phyloP scores from a whole-genome alignment of 164 flowering plant species.

The Pachysandra terminalis region DNA sequence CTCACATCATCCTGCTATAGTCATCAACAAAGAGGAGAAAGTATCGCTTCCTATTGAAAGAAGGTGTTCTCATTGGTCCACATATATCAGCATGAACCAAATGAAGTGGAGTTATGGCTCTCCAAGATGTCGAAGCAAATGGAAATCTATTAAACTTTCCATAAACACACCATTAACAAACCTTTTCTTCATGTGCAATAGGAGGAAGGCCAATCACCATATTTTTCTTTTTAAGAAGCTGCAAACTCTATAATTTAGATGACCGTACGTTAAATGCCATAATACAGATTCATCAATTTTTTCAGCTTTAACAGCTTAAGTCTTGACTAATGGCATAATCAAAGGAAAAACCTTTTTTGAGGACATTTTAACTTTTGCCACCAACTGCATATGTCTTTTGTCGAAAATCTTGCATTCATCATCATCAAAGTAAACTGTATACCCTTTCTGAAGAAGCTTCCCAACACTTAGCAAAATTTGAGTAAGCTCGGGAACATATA shows the following conservation, averaged over 20 bases:
- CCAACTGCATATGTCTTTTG: background rate
- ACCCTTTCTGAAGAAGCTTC: conserved; percentile 2
- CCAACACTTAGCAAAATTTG: conserved; percentile 14
- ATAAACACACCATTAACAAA: conserved; percentile 11
- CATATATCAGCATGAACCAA: conserved; percentile 16
- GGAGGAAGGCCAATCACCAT: background rate
- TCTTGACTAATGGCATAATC: background rate
- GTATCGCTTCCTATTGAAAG: background rate
- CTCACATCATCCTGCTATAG: conserved; percentile 13
- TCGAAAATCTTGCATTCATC: background rate
- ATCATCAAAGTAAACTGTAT: background rate
- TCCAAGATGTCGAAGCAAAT: conserved; percentile 9
- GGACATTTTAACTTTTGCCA: background rate
- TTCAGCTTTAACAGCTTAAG: background rate
- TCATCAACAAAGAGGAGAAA: conserved; percentile 18
- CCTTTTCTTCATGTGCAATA: background rate
- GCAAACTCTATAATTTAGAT: background rate
- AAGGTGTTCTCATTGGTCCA: conserved; percentile 5
- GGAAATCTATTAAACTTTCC: conserved; percentile 14
- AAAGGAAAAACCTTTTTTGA: conserved; percentile 9
- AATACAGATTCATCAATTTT: background rate
- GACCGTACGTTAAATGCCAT: conserved; percentile 7
- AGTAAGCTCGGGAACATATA: conserved; percentile 4
- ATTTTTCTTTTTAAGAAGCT: background rate
- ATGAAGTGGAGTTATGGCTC: conserved; percentile 8